Conservation (phyloP, 2,329 filamentous ascomycete species). For the Graphilbum fragrans region DNA sequence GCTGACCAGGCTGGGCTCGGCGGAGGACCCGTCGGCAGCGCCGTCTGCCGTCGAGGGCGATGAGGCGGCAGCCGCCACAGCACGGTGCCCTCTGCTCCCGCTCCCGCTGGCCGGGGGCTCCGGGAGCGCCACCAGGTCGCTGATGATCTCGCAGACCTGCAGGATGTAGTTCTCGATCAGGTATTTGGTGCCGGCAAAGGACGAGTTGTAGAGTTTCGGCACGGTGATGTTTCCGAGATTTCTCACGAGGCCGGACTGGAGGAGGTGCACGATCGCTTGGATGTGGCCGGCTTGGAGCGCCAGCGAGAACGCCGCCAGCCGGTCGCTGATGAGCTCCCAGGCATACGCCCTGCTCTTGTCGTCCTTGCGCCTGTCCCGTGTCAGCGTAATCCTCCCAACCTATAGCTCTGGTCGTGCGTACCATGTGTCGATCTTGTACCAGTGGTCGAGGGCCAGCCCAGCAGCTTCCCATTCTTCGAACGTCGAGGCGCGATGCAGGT, state of each 20-base stretch:
- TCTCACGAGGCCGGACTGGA: slow-evolving; percentile 67
- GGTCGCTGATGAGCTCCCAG: slow-evolving; percentile 69
- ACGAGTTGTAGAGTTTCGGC: slow-evolving; percentile 68
- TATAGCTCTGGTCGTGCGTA: not conserved
- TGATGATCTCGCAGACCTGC: slow-evolving; percentile 68
- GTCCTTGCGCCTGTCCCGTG: slow-evolving; percentile 57
- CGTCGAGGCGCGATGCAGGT: slow-evolving; percentile 51
- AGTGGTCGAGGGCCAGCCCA: slow-evolving; percentile 71
- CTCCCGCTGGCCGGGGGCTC: slow-evolving; percentile 19
- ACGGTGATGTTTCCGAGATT: slow-evolving; percentile 88
- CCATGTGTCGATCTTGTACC: slow-evolving; percentile 66
- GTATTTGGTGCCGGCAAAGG: slow-evolving; percentile 80
- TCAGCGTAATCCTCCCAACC: not conserved
- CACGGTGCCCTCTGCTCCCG: slow-evolving; percentile 20
- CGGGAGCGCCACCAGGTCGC: slow-evolving; percentile 59
- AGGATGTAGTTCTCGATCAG: slow-evolving; percentile 86
- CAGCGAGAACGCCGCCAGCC: slow-evolving; percentile 29
- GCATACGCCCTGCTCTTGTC: slow-evolving; percentile 74
- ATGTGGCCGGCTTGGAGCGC: slow-evolving; percentile 42
- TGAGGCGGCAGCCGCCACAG: not conserved
- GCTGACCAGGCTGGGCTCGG: slow-evolving; percentile 1
- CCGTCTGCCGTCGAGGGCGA: not conserved
- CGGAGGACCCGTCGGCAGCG: not conserved
- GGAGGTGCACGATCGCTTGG: slow-evolving; percentile 61
- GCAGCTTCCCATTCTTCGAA: slow-evolving; percentile 83